A percentile compares a stretch with the other conserved stretches of the same genome.
Evolutionary conservation across 371 early-diverging fungal genomes (phyloP).

Genomic region (Mucor racemosus): DNA sequence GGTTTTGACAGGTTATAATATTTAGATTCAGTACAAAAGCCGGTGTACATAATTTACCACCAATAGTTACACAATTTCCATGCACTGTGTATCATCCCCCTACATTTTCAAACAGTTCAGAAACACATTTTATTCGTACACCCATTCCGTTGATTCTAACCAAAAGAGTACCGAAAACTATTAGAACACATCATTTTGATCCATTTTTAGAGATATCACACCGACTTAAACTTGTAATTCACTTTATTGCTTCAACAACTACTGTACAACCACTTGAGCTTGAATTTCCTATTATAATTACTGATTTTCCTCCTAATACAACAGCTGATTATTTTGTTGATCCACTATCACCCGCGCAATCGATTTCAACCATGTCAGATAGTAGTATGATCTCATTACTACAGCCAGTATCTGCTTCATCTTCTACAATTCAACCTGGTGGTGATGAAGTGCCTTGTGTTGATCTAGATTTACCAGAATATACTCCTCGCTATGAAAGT

Average conservation of each 20-base stretch:
- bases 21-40: slow-evolving; percentile 38
- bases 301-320: slow-evolving; percentile 36
- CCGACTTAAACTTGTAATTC: slow-evolving; percentile 30
- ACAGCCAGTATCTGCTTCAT: background rate
- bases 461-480: slow-evolving; percentile 50
- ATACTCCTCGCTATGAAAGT: slow-evolving; percentile 42
- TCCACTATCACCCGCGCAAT: slow-evolving; percentile 13
- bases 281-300: slow-evolving; percentile 45
- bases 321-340: slow-evolving; percentile 14
- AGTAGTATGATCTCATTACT: slow-evolving; percentile 2
- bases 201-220: slow-evolving; percentile 49
- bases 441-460: slow-evolving; percentile 45
- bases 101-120: slow-evolving; percentile 33
- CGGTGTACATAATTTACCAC: slow-evolving; percentile 38
- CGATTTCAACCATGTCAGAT: slow-evolving; percentile 6
- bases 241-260: slow-evolving; percentile 23
- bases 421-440: slow-evolving; percentile 18
- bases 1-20: slow-evolving; percentile 9
- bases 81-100: slow-evolving; percentile 38
- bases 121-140: slow-evolving; percentile 48
- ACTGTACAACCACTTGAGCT: slow-evolving; percentile 25
- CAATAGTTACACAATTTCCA: slow-evolving; percentile 37
- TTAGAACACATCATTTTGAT: slow-evolving; percentile 38
- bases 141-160: slow-evolving; percentile 24
- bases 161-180: slow-evolving; percentile 4